Evolutionary conservation across 192 early-diverging fungal species (phyloP).

Genomic region (Chytriomyces sp.): DNA sequence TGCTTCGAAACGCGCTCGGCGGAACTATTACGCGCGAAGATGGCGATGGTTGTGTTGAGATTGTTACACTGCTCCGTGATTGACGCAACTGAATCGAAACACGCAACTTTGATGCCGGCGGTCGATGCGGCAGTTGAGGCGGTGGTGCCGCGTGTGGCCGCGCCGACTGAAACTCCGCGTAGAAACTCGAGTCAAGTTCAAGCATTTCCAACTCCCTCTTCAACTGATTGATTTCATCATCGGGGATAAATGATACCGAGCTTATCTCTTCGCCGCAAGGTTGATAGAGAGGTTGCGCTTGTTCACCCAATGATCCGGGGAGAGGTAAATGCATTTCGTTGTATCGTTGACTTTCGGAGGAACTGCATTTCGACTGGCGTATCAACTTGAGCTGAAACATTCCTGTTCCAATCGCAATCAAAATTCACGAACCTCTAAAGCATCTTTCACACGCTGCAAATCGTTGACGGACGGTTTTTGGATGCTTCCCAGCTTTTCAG

Average conservation of each 20-base stretch:
- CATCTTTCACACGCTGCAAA: constrained; percentile 14
- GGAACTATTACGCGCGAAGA: neutral
- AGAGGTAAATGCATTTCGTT: neutral
- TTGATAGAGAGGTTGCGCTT: neutral
- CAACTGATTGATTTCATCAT: neutral
- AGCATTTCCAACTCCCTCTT: constrained; percentile 5
- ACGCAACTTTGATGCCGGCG: neutral
- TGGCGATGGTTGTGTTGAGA: neutral
- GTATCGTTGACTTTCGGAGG: neutral
- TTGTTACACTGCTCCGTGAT: neutral
- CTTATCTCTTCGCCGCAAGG: neutral
- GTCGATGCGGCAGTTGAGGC: neutral
- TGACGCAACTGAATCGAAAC: neutral
- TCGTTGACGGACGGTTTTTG: constrained; percentile 5
- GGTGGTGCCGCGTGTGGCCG: neutral
- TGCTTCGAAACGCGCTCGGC: neutral
- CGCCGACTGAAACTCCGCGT: neutral
- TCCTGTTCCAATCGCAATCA: neutral
- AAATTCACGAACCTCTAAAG: neutral
- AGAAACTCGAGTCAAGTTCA: neutral
- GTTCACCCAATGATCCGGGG: neutral
- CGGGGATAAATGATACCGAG: neutral
- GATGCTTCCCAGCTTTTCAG: neutral
- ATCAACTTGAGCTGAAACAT: neutral
- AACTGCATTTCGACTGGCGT: neutral